Conservation (phyloP, 1,284 basidiomycete genomes). For the Taiwanofungus camphoratus region DNA sequence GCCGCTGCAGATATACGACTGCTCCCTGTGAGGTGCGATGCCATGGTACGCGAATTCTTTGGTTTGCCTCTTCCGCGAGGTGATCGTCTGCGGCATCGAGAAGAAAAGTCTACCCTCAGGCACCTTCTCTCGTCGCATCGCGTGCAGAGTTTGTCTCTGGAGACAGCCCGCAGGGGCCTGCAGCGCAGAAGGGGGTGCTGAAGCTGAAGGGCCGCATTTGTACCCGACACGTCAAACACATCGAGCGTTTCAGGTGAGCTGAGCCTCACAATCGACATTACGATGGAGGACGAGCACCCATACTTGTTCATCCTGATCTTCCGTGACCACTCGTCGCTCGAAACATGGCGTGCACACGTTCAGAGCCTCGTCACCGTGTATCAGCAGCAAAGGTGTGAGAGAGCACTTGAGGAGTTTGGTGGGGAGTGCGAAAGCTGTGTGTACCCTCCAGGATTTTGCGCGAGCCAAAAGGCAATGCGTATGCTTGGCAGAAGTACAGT, state of each 20-base stretch:
- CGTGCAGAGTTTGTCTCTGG: conserved; percentile 29
- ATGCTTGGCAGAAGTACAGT: conserved; percentile 68
- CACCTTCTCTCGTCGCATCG: conserved; percentile 60
- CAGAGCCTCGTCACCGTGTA: conserved; percentile 66
- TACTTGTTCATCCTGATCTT: conserved; percentile 95
- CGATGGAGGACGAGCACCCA: conserved; percentile 89
- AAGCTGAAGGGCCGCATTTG: conserved; percentile 94
- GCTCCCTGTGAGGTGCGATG: conserved; percentile 81
- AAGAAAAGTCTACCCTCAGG: conserved; percentile 81
- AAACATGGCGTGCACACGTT: conserved; percentile 83
- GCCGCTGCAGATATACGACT: conserved; percentile 87
- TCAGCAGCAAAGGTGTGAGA: conserved; percentile 45
- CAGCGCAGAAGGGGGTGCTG: conserved; percentile 68
- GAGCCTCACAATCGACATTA: conserved; percentile 88
- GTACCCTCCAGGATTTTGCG: conserved; percentile 71
- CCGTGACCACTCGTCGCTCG: conserved; percentile 82
- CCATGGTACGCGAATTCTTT: conserved; percentile 84
- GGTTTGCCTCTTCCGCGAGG: conserved; percentile 96
- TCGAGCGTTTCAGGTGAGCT: conserved; percentile 74
- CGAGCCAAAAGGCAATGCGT: conserved; percentile 65
- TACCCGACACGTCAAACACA: conserved; percentile 85
- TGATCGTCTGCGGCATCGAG: conserved; percentile 93
- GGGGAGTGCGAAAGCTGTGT: conserved; percentile 65
- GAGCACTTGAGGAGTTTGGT: conserved; percentile 69
- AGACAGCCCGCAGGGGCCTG: conserved; percentile 36